Base-by-base conservation (phyloP, 768 basidiomycete species). In the Agaricus sinodeliciosus region DNA sequence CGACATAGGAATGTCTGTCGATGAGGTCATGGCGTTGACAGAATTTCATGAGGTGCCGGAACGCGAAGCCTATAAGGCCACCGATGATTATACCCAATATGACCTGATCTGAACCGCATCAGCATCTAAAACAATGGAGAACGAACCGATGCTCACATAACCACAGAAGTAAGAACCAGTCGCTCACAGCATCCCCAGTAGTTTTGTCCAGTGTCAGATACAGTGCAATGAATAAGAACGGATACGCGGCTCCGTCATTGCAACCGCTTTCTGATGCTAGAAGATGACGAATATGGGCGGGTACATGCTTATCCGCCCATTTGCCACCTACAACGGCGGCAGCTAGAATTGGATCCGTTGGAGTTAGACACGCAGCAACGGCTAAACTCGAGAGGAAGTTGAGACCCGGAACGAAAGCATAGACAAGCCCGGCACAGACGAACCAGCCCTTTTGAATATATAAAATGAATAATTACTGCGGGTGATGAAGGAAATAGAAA, bases 271-370 rank as follows among this genome's bases (percentile, higher is more conserved):
- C 95, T 4, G 82, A 83, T 1, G 83, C 82, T 3, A 80, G 63
- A 0, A 81, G 69, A 58, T 81, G 78, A 28, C 78, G 83, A 39
- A 92, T 72, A 63, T 92, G 90, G 0, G 86, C 83, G 1, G 90
- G 90, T 19, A 98, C 95, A 62, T 97, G 95, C 65, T 97, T 96
- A 67, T 97, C 90, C 2, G 96, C 96, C 71, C 92, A 99, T 72
- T 90, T 94, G 28, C 95, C 95, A 62, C 95, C 95, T 9, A 91
- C 81, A 31, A 91, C 93, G 8, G 93, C 90, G 15, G 92, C 88
- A 0, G 93, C 93, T 47, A 96, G 79, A 64, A 94, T 94, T 37
- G 92, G 93, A 68, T 96, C 93, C 28, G 96, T 99, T 1, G 92
- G 92, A 0, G 94, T 95, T 34, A 94, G 80, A 66, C 90, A 93